A percentile compares a stretch with the other conserved stretches of the same genome.
These are phyloP conservation scores for Ceriops zippeliana DNA, from an alignment of 345 rosid species.

Conservation along the genomic window DNA sequence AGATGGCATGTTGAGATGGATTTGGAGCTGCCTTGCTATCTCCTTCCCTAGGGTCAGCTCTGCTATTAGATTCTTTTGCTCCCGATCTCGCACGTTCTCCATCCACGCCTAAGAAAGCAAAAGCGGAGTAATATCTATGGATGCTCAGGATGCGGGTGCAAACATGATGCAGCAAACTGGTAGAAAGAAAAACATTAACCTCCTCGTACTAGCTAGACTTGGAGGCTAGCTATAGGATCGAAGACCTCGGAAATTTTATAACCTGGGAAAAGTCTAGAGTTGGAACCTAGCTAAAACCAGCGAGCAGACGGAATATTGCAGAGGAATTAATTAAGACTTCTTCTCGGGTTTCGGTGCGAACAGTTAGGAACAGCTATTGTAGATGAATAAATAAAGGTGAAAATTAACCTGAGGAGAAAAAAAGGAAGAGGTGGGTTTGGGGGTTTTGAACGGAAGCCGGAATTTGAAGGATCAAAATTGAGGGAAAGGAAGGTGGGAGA, in stretches of 20 bases:
- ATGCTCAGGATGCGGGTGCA: no score
- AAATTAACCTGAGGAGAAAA: not conserved
- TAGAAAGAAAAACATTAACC: no score
- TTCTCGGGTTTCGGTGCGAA: not conserved
- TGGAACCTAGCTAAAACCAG: no score
- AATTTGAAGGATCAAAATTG: not conserved
- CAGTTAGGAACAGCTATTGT: no score
- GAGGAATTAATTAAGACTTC: no score
- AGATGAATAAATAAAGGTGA: not conserved
- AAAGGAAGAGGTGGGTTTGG: not conserved
- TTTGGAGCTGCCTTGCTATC: constrained; percentile 47
- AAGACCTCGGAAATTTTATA: no score
- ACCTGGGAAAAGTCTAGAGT: no score
- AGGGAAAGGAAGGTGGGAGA: not conserved
- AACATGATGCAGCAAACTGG: no score
- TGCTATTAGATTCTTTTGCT: constrained; percentile 41
- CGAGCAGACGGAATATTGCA: no score
- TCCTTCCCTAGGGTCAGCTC: constrained; percentile 66
- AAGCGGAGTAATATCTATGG: not conserved
- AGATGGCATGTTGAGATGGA: constrained; percentile 38
- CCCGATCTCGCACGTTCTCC: constrained; percentile 51
- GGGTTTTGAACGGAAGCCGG: not conserved
- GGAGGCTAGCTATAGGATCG: no score
- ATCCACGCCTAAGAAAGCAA: constrained; percentile 2
- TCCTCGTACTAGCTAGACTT: no score